Base-by-base conservation (phyloP, 2,329 filamentous ascomycete species). In the Penicillium sp. region DNA sequence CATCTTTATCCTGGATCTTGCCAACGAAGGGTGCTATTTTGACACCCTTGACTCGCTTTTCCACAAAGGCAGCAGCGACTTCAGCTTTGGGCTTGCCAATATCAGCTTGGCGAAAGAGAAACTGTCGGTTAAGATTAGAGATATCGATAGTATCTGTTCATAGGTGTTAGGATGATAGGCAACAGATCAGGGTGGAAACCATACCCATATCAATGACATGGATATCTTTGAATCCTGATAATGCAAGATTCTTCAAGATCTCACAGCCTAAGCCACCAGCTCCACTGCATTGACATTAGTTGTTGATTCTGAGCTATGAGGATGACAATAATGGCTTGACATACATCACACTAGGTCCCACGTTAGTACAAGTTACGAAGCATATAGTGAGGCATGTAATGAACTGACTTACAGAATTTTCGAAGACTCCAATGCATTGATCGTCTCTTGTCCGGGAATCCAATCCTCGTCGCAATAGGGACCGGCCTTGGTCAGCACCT, bases 131-230 rank as follows among this genome's bases (percentile, higher is more conserved):
- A 20, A 98, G 80, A 69, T 98, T 98, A 44, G 91, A 96, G 53
- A 98, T 92, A 66, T 98, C 93, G 70, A 98, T 98, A 1, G 92
- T 98, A 71, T 98, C 90, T 89, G 58, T 33, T 4, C 4, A 31
- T 20, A n/a, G 23, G 47, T 32, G 53, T 68, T 49, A 61, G 53
- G 38, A 49, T 33, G 23, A 31, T 23, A 6, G 12, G n/a, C 10
- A 24, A 10, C 39, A n/a, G 12, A 23, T 20, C 25, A 6, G 1
- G 27, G 23, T 43, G 18, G 25, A 33, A 13, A n/a, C 66, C 78
- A 50, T 72, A 87, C 87, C 89, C 93, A 98, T 98, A 73, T 98
- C 93, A 63, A 98, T 97, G 51, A 98, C 93, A 75, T 98, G 90
- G 59, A 98, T 96, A 64, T 95, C 83, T 71, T 88, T 95, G 76